Base-by-base conservation (phyloP, 2,329 filamentous ascomycete species). In the Juglanconis sp. region DNA sequence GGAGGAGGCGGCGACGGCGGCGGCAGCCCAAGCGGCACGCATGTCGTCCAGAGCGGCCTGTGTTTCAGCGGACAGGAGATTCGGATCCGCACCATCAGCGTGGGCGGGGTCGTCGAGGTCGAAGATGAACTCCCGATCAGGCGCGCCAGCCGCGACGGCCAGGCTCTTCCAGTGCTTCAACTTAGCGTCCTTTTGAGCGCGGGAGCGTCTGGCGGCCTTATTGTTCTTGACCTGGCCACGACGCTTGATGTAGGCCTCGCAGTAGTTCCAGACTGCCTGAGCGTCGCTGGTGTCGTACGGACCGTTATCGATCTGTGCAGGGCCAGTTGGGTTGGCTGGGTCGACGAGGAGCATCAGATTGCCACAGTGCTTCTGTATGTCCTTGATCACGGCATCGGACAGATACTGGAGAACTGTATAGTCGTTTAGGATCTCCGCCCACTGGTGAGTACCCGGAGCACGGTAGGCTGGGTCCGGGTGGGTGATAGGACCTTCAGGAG, bases 141-240 rank as follows among this genome's bases (percentile, higher is more conserved):
- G 48, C 1, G 46, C 52, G n/a, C 62, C 62, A n/a, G 51, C 47
- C 3, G 49, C 55, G n/a, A 63, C 10, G 15, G 59, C 59, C 9
- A 56, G 48, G 4, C 30, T 17, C 55, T 42, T 61, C 62, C 62
- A 63, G 59, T 61, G 60, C 35, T 49, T 30, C 30, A 48, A 17
- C 52, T 61, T 55, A 9, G 56, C 52, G 24, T 61, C 62, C 59
- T 62, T 63, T 38, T 46, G 44, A 31, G 38, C 38, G 5, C 62
- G 55, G 3, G 55, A 56, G 15, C 57, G 56, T 1, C 55, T 56
- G 9, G 62, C 62, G 5, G 62, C 56, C 17, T 53, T 32, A 42
- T 63, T 63, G 62, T 63, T 63, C 47, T 52, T 47, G 4, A 59
- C 52, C 62, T 63, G 62, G 42, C 57, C 11, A 30, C 62, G 59